Conservation (phyloP, 176 grass and related monocot genomes). For the Carex myosuroides region DNA sequence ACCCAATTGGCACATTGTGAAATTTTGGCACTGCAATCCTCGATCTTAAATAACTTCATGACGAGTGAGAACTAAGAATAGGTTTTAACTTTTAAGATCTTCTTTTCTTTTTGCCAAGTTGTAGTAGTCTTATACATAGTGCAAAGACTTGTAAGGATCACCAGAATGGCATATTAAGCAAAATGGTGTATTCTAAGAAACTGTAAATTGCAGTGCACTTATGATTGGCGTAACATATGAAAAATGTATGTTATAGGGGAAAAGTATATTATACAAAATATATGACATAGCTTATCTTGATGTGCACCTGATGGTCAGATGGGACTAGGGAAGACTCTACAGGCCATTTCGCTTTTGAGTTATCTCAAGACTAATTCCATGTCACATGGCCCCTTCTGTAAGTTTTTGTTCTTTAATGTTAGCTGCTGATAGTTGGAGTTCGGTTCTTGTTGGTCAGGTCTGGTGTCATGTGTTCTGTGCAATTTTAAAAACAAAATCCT, state of each 20-base stretch:
- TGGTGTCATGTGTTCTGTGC: not conserved
- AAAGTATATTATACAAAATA: not conserved
- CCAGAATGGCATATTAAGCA: not conserved
- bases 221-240: not conserved
- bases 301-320: slow-evolving; percentile 41
- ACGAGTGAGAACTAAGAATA: not conserved
- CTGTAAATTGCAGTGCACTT: not conserved
- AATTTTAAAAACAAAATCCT: not conserved
- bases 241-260: not conserved
- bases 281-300: not conserved
- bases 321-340: slow-evolving; percentile 92
- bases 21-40: not conserved
- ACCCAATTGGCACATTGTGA: not conserved
- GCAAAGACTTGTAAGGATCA: not conserved
- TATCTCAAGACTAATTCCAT: slow-evolving; percentile 54
- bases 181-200: not conserved
- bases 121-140: not conserved
- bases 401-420: slow-evolving; percentile 16
- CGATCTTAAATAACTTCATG: not conserved
- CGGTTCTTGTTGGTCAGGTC: not conserved
- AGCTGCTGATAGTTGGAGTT: not conserved
- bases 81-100: not conserved
- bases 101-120: not conserved
- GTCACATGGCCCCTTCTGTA: slow-evolving; percentile 62
- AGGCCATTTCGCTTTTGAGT: slow-evolving; percentile 79